These are phyloP conservation scores for Lagenidium sp. DNA, from an alignment of 352 stramenopile species.

Conservation along the genomic window DNA sequence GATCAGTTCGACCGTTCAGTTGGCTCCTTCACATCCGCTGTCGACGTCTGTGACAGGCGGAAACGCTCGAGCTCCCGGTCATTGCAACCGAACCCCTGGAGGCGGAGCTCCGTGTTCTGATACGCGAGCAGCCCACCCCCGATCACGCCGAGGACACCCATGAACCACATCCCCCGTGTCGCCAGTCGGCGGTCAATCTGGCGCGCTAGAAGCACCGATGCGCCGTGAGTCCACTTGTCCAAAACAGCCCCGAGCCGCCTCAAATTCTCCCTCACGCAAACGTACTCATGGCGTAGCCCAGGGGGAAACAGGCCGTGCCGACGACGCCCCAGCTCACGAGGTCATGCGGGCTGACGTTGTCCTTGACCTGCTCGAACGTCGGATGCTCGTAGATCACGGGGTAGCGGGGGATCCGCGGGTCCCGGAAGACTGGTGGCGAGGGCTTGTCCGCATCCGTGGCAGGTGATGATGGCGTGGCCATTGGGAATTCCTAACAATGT, in stretches of 20 bases:
- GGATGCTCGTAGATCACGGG: constrained; percentile 56
- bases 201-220: constrained; percentile 18
- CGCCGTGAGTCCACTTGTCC: neutral
- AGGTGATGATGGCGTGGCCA: constrained; percentile 6
- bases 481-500: no score
- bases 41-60: neutral
- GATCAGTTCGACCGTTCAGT: no score
- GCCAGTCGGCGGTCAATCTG: constrained; percentile 56
- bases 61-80: constrained; percentile 62
- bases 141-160: constrained; percentile 52
- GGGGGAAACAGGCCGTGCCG: constrained; percentile 40
- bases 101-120: constrained; percentile 70
- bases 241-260: neutral
- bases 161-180: constrained; percentile 66
- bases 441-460: constrained; percentile 8
- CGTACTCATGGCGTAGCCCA: constrained; percentile 63
- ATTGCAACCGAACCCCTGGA: constrained; percentile 72
- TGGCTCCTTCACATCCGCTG: neutral
- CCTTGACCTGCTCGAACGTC: constrained; percentile 43
- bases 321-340: constrained; percentile 31
- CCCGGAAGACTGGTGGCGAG: constrained; percentile 31
- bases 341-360: constrained; percentile 47
- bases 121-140: constrained; percentile 54
- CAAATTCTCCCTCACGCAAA: neutral
- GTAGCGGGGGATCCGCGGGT: constrained; percentile 55